Base-by-base conservation (phyloP, 805 yeast species). In the Lipomyces lipofer region DNA sequence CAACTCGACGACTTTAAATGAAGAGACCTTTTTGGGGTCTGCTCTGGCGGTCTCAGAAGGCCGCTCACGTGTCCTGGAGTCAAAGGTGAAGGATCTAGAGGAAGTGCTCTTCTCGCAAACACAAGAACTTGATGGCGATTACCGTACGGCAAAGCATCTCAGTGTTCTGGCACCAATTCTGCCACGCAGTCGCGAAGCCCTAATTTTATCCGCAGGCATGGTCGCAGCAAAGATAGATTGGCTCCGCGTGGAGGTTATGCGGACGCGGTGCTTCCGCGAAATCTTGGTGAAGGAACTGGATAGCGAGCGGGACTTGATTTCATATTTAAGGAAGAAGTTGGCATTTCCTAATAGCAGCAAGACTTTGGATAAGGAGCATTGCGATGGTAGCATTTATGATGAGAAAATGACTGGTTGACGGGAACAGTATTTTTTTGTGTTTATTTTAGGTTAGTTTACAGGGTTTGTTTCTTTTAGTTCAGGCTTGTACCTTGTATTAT, bases 171-270 rank as follows among this genome's bases (percentile, higher is more conserved):
- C 84, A 12, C 91, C 91, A 1, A 70, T 85, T 27, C 74, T 74
- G 29, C 68, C 71, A 2, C 78, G 76, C 49, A 81, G 88, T 1
- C 72, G 78, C 46, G 86, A 81, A 19, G 64, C 69, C 4, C 58
- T 85, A 19, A 66, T 73, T 10, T 67, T 70, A 25, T 73, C 81
- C 2, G 75, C 78, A 19, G 76, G 77, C 42, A 71, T 76, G 54
- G 66, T 81, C 56, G 73, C 77, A n/a, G 74, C 80, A 24, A 76
- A 78, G 56, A 66, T 83, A 43, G 84, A 82, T 55, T 79, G 83
- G 81, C 67, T 78, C 33, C 76, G 82, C 75, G 77, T 77, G 53
- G 86, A 84, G 54, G 68, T 76, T 12, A 73, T 77, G 51, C 73
- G 80, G 45, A 72, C 75, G 43, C 67, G 67, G 24, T 71, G 75